Base-by-base conservation (phyloP, 257 asterid species). In the Pogostemon cablin region DNA sequence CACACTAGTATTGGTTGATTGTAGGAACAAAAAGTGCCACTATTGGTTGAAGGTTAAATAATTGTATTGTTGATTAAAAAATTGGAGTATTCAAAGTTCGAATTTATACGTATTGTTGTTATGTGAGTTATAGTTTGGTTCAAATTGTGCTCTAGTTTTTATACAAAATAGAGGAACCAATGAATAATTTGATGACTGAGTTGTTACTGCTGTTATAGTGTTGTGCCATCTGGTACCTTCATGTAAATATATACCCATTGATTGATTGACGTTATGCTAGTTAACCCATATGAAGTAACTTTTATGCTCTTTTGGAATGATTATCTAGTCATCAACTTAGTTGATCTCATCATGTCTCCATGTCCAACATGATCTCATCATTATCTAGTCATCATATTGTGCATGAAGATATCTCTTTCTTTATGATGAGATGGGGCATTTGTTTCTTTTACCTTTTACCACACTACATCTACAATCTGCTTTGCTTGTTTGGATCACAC, bases 361-460 rank as follows among this genome's bases (percentile, higher is more conserved):
- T 11, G 42, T 32, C 37, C 59, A 57, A 10, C 41, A 35, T 4
- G 44, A 54, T 68, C 39, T 48, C 11, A 9, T 46, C 11, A 7
- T 9, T 12, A 52, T 41, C 2, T 44, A 25, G 71, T 38, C 67
- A 69, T 70, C 55, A 61, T 12, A 61, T 62, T 56, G 43, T 6
- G 35, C 20, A 9, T 59, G 49, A 61, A 47, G 42, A 46, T 25
- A 46, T 44, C 47, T 60, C 50, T 54, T 62, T 56, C 43, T 63
- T 72, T 61, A 42, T 32, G 35, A 59, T 4, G 37, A 32, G 11
- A 48, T 9, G 58, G 35, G 20, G 17, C n/a, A 37, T 40, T 5
- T 17, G 25, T 64, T 53, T 72, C 53, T 25, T 40, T 49, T 78
- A 2, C 68, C 55, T 37, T 49, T 46, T 63, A 25, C 32, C 32